Conservation (phyloP, 257 asterid species). For the Nyctanthes arbortristis region DNA sequence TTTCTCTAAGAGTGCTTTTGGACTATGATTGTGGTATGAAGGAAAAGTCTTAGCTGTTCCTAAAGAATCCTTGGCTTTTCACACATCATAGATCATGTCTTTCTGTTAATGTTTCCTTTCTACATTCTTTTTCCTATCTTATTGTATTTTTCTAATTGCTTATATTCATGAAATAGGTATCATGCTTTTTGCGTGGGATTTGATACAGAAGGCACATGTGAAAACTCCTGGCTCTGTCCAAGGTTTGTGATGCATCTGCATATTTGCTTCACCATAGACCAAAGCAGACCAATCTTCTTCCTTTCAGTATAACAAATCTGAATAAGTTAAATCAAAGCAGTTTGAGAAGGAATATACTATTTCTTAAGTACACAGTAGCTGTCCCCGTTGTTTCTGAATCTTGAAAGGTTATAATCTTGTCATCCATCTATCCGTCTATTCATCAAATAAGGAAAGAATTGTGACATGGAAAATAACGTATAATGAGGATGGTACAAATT, state of each 20-base stretch:
- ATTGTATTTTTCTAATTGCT: conserved; percentile 25
- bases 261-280: conserved; percentile 10
- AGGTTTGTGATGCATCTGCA: conserved; percentile 40
- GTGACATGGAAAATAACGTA: neutral
- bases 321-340: neutral
- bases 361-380: neutral
- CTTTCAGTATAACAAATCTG: neutral
- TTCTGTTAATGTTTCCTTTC: conserved; percentile 13
- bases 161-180: conserved; percentile 60
- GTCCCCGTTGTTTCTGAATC: neutral
- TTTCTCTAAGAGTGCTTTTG: neutral
- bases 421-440: neutral
- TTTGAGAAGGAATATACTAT: neutral
- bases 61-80: neutral
- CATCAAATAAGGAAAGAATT: neutral
- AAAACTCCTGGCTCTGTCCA: conserved; percentile 93
- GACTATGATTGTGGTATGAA: neutral
- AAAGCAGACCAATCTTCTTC: conserved; percentile 1
- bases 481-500: neutral
- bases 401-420: neutral
- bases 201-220: conserved; percentile 87
- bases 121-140: conserved; percentile 2
- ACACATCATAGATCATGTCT: conserved; percentile 5
- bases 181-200: conserved; percentile 98
- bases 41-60: neutral